Conservation (phyloP, 768 basidiomycete species). For the Agaricus bisporus region DNA sequence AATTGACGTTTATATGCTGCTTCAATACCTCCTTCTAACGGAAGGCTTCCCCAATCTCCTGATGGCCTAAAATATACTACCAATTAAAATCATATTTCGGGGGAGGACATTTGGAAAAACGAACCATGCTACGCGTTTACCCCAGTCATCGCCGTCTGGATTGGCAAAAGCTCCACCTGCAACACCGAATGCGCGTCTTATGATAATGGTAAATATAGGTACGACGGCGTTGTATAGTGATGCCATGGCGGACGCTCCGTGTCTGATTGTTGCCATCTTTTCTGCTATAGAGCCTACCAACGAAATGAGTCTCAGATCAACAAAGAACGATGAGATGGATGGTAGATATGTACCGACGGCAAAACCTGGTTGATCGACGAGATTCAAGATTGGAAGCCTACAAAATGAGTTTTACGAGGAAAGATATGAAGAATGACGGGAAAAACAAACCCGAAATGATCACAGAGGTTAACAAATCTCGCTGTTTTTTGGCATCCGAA, state of each 20-base stretch:
- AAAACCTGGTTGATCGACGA: conserved; percentile 36
- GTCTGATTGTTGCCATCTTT: conserved; percentile 31
- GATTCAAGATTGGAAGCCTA: conserved; percentile 32
- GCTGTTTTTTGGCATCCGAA: conserved; percentile 33
- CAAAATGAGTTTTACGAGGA: background rate
- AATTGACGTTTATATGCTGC: conserved; percentile 35
- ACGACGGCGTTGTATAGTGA: conserved; percentile 30
- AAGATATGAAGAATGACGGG: background rate
- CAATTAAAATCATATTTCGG: background rate
- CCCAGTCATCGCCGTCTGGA: conserved; percentile 25
- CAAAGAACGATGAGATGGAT: background rate
- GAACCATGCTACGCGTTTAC: conserved; percentile 31
- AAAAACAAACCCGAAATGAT: conserved; percentile 30
- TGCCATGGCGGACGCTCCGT: conserved; percentile 30
- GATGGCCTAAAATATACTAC: conserved; percentile 25
- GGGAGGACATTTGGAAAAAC: conserved; percentile 6
- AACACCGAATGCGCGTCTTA: conserved; percentile 33
- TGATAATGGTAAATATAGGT: conserved; percentile 32
- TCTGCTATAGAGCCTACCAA: conserved; percentile 28
- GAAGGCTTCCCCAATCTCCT: conserved; percentile 36
- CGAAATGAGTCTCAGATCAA: background rate
- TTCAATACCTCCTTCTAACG: conserved; percentile 35
- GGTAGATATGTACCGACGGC: conserved; percentile 23
- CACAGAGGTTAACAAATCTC: conserved; percentile 31
- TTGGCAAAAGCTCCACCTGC: conserved; percentile 33